Evolutionary conservation across 2,329 filamentous ascomycete species (phyloP), one percentile per base, ranked within the genome.

Genomic region (Calonectria montana): DNA sequence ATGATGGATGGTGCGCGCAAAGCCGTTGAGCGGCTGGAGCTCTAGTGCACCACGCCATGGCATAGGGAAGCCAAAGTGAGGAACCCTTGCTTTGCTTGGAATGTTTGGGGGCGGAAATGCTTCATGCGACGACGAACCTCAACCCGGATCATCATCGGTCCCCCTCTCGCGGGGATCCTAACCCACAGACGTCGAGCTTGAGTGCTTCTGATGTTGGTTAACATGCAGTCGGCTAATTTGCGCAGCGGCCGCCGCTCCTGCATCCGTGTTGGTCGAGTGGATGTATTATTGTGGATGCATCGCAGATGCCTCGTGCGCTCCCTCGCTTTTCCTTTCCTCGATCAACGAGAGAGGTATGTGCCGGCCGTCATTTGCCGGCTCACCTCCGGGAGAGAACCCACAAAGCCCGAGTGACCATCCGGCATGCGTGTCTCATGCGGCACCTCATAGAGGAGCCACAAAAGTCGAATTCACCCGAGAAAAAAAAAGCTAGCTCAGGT

Each of bases 21-120:
- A 43, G 57, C 57, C 57, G 57, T 43, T 62, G 37, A 45, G 57
- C 57, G 57, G 57, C 57, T 45, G 57, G 57, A 62, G 39, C 25
- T 45, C 18, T 62, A 62, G 37, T 27, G 37, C 39, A 45, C 37
- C 25, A 62, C 57, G 57, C 57, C 57, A 62, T 59, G 53, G 6
- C 53, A 59, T 59, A 21, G 53, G 48, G 21, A 35, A 59, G 21
- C n/a, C 53, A 12, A 21, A 18, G 31, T 35, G 53, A 18, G 25
- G 53, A 59, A 59, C 53, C 35, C 31, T 16, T 15, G 31, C 53
- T 59, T 21, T 23, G 21, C 53, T 59, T 21, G 15, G 21, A 15
- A 39, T 53, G n/a, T 59, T 48, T 59, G 53, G 53, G 53, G 53
- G 53, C 53, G 53, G 10, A 59, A 59, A 59, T 59, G 31, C 53